Percentiles rank a stretch among this genome's conserved stretches.
These are phyloP conservation scores for Tripterygium wilfordii DNA, from an alignment of 177 flowering plant species.

Conservation along the genomic window DNA sequence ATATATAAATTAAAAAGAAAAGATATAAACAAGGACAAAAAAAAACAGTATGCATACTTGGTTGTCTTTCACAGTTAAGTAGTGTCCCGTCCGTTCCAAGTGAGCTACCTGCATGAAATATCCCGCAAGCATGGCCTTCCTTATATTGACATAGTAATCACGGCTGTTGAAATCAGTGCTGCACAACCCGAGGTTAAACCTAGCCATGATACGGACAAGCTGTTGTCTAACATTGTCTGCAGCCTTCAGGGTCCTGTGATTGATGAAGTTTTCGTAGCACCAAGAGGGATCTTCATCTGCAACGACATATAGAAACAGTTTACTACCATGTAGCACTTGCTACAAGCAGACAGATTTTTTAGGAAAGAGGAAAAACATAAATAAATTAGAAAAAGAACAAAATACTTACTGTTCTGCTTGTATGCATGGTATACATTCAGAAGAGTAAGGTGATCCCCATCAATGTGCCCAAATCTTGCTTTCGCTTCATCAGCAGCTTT, in stretches of 20 bases:
- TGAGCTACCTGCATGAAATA: constrained; percentile 99
- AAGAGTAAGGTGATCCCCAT: constrained; percentile 90
- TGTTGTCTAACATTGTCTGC: constrained; percentile 95
- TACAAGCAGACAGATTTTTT: neutral
- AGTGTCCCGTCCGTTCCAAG: constrained; percentile 82
- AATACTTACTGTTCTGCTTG: constrained; percentile 63
- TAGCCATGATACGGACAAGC: constrained; percentile 77
- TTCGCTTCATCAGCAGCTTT: constrained; percentile 95
- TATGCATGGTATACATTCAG: constrained; percentile 90
- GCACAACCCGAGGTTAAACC: constrained; percentile 82
- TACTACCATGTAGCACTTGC: too few species aligned
- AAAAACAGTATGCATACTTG: constrained; percentile 48
- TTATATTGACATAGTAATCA: constrained; percentile 83
- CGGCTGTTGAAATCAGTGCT: constrained; percentile 93
- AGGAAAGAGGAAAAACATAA: neutral
- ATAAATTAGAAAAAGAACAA: too few species aligned
- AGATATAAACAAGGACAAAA: neutral
- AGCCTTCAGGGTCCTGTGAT: constrained; percentile 68
- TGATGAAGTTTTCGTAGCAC: constrained; percentile 87
- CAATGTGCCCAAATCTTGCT: constrained; percentile 84
- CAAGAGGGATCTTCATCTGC: constrained; percentile 81
- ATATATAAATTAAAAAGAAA: too few species aligned
- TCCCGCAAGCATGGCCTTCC: constrained; percentile 93
- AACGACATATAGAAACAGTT: neutral
- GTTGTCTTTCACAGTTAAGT: constrained; percentile 90